Evolutionary conservation across 495 filamentous ascomycete species (phyloP), one percentile per base, ranked within the genome.

Genomic region (Aspergillus bertholletiae): DNA sequence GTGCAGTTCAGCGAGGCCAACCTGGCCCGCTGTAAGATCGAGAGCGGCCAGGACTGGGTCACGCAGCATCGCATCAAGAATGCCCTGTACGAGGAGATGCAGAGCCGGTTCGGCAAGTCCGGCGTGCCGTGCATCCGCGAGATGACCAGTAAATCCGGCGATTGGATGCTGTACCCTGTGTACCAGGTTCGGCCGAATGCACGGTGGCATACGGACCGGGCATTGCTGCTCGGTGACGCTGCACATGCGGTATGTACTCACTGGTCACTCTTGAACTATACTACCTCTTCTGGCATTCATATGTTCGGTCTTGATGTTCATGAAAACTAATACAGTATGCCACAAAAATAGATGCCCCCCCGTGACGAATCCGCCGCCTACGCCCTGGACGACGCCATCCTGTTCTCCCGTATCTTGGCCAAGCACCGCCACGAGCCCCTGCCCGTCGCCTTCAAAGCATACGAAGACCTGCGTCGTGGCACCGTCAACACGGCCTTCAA

Each of bases 81-180:
- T 17, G 71, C 64, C 15, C 67, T 80, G 1, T 64, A 73, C 18
- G 44, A 58, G 12, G 74, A 82, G 43, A 71, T 84, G 24, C 58
- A 63, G 27, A 56, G 67, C 20, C 70, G 80, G 9, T 84, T 80
- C 55, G 57, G 61, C 4, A 69, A 72, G 22, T 73, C 73, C 0
- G 68, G 63, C 3, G 57, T 82, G 7, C 70, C 70, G 0, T 78
- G 76, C n/a, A 71, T 87, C 35, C 55, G 63, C 5, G 76, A 82
- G 20, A 62, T 84, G 47, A 66, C 83, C 27, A 62, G 70, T 15
- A 72, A 70, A 21, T 68, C 59, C 30, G 72, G 51, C 2, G 82
- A 85, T 43, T 81, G 80, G 72, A 76, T 78, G 61, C 70, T 85
- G 18, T 87, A 80, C 60, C 84, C 84, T 0, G 82, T 87, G 4